phyloP scores from a whole-genome alignment of 139 green algal species.

The Coccomyxa sp. region DNA sequence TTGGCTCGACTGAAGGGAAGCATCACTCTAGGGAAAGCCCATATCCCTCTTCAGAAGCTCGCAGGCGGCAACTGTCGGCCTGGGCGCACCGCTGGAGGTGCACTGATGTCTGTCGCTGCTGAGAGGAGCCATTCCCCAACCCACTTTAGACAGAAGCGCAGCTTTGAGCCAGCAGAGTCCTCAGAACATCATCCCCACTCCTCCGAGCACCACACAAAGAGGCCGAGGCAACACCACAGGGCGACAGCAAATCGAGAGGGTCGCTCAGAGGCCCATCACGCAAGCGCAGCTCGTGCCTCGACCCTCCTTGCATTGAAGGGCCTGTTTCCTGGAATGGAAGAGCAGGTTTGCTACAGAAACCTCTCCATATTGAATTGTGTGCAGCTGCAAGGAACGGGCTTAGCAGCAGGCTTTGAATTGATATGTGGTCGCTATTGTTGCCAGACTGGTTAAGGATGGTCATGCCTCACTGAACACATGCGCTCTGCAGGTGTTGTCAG shows the following conservation, averaged over 20 bases:
- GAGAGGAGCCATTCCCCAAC: conserved; percentile 3
- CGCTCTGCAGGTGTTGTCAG: conserved; percentile 52
- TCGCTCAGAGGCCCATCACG: background rate
- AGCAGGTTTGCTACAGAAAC: conserved; percentile 56
- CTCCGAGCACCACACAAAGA: background rate
- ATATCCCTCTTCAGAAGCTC: no score
- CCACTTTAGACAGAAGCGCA: conserved; percentile 20
- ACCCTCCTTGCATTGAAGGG: conserved; percentile 44
- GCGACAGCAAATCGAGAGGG: background rate
- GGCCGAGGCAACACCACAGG: conserved; percentile 8
- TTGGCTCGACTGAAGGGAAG: no score
- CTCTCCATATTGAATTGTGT: no score
- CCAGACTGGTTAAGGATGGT: background rate
- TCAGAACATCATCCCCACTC: background rate
- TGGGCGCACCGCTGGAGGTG: conserved; percentile 7
- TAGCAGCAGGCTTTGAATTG: no score
- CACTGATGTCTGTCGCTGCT: conserved; percentile 28
- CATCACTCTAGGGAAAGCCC: no score
- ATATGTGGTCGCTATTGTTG: background rate
- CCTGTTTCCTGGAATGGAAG: conserved; percentile 68
- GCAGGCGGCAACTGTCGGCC: no score
- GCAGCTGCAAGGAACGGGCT: no score
- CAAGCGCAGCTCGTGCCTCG: conserved; percentile 20
- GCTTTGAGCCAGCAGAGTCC: conserved; percentile 26
- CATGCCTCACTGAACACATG: background rate